Conservation (phyloP, 345 rosid genomes). For the Eucalyptus curtisii region DNA sequence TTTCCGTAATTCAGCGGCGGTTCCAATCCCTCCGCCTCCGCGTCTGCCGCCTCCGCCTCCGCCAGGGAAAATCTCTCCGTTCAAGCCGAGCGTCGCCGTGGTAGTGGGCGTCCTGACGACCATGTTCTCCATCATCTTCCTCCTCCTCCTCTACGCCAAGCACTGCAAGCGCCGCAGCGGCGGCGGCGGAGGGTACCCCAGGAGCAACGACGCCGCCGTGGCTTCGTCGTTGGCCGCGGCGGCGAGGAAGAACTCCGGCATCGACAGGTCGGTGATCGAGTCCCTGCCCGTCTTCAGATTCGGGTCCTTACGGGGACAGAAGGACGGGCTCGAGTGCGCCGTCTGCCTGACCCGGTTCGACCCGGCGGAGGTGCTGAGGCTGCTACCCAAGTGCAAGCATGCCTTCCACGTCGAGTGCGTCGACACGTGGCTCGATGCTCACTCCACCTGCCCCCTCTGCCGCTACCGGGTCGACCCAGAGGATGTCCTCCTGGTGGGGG, state of each 20-base stretch:
- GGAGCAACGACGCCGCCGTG: background rate
- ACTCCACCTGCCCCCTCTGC: slow-evolving; percentile 92
- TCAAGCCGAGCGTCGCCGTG: slow-evolving; percentile 57
- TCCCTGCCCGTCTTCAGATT: slow-evolving; percentile 80
- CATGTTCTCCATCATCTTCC: slow-evolving; percentile 57
- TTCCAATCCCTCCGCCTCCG: background rate
- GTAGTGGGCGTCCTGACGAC: slow-evolving; percentile 53
- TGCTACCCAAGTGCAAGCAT: slow-evolving; percentile 83
- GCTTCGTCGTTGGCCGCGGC: background rate
- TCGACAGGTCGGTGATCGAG: slow-evolving; percentile 60
- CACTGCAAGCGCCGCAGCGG: slow-evolving; percentile 44
- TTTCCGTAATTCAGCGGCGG: background rate
- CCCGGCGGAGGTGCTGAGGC: slow-evolving; percentile 39
- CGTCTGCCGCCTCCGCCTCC: background rate
- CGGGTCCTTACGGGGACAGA: slow-evolving; percentile 56
- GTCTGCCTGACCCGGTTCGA: slow-evolving; percentile 68
- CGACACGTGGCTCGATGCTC: slow-evolving; percentile 95
- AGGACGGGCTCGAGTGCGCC: slow-evolving; percentile 79
- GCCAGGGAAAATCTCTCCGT: slow-evolving; percentile 4
- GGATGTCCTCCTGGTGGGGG: slow-evolving; percentile 50
- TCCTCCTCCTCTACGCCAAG: slow-evolving; percentile 69
- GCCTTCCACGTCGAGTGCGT: slow-evolving; percentile 94
- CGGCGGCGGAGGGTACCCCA: background rate
- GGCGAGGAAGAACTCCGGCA: slow-evolving; percentile 58
- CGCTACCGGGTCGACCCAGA: slow-evolving; percentile 89